Evolutionary conservation across 75 land plant genomes (phyloP), one percentile per base, ranked within the genome.

Genomic region (Cunninghamia lanceolata): DNA sequence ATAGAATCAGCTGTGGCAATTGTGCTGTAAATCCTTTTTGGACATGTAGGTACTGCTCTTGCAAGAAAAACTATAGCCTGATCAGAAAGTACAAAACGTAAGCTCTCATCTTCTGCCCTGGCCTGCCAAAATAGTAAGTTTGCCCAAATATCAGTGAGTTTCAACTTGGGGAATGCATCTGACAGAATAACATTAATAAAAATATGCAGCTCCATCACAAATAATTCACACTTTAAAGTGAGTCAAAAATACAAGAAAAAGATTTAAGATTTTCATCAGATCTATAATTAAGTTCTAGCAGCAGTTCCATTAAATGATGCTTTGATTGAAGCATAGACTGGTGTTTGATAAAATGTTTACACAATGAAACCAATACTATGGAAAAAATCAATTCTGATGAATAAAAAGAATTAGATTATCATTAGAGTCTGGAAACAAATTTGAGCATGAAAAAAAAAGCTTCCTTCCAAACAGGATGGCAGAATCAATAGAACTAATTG

Each of bases 61-160:
- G 96, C 97, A 77, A 98, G 84, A 66, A 97, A 93, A 40, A 91
- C 74, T 73, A 98, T 90, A 40, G 97, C 94, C 39, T 91, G 93
- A 87, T 98, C 99, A 25, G 99, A 96, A 76, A 98, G 84, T 34
- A 98, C 94, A 91, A 85, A 95, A 83, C 94, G 93, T 85, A 94
- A 91, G 84, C 94, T 93, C 84, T 96, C 99, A 96, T 98, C 99
- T 90, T 97, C 96, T 21, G 89, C 71, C 53, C 99, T 94, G 63
- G 99, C 99, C 99, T 98, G 92, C 82, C 88, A 93, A 83, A 34
- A 36, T 35, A 43, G 15, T 11, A n/a, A 11, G 34, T 80, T 43
- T 4, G 14, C 40, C 39, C 10, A 77, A 39, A 4, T 77, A 39
- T 39, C 1, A 77, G 28, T 80, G 45, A 28, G 82, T 25, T 45